These are phyloP conservation scores for Malus orientalis DNA, from an alignment of 306 rosid genomes.

Conservation along the genomic window DNA sequence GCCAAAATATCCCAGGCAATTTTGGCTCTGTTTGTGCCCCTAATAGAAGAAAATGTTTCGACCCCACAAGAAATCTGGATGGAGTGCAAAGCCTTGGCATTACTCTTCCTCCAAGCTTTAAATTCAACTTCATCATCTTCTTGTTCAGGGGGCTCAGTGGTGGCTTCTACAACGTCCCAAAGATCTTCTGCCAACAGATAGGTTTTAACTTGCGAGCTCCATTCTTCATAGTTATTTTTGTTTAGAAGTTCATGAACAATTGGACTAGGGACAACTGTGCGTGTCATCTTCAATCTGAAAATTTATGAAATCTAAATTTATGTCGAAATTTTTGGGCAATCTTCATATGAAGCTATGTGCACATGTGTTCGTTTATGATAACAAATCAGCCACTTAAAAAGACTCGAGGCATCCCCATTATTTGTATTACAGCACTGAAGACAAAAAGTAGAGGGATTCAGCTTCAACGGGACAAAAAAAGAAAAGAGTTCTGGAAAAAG, in stretches of 20 bases:
- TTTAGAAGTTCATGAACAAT: not conserved
- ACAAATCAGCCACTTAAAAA: too few species aligned
- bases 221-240: not conserved
- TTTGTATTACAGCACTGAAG: too few species aligned
- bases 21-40: not conserved
- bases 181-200: slow-evolving; percentile 9
- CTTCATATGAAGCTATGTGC: too few species aligned
- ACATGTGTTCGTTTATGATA: too few species aligned
- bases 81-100: not conserved
- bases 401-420: too few species aligned
- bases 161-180: not conserved
- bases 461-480: too few species aligned
- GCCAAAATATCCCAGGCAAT: not conserved
- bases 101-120: not conserved
- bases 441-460: too few species aligned
- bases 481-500: too few species aligned
- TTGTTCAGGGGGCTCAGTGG: not conserved
- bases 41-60: not conserved
- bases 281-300: not conserved
- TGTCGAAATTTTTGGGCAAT: too few species aligned
- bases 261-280: not conserved
- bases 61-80: not conserved
- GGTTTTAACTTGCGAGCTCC: not conserved
- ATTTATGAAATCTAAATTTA: too few species aligned
- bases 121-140: not conserved